Conservation (phyloP, 306 rosid species). For the Castanea sativa region DNA sequence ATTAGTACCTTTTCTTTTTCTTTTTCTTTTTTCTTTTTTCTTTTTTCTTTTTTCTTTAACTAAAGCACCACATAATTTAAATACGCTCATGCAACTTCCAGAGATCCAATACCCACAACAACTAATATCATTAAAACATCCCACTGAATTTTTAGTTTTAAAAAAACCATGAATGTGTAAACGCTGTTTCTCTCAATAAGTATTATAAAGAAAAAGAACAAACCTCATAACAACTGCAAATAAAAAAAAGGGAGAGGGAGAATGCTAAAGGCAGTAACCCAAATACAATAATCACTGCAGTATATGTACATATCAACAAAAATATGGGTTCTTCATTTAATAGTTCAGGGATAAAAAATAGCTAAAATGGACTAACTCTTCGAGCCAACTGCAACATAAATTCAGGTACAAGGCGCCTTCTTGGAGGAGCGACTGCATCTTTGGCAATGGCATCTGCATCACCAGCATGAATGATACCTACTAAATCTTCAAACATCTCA, state of each 20-base stretch:
- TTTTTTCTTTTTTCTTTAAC: too few relatives aligned
- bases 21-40: too few relatives aligned
- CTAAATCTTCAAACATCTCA: conserved; percentile 72
- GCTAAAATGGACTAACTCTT: conserved; percentile 77
- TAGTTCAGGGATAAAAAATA: neutral
- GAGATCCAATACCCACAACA: too few relatives aligned
- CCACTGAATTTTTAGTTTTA: too few relatives aligned
- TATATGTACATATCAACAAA: conserved; percentile 21
- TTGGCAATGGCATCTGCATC: conserved; percentile 66
- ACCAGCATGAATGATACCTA: conserved; percentile 58
- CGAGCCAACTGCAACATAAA: conserved; percentile 81
- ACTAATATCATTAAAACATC: too few relatives aligned
- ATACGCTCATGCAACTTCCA: too few relatives aligned
- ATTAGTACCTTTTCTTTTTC: too few relatives aligned
- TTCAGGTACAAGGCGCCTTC: conserved; percentile 91
- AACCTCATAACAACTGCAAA: neutral
- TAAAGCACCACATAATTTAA: too few relatives aligned
- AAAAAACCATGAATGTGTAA: too few relatives aligned
- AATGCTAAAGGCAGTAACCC: too few relatives aligned
- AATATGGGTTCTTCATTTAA: neutral
- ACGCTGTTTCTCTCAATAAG: neutral
- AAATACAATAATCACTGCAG: neutral
- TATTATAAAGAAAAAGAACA: neutral
- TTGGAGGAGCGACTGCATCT: conserved; percentile 68
- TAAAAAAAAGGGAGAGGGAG: neutral